These are phyloP conservation scores for Wickerhamiella hasegawae DNA, from an alignment of 805 yeast genomes.

Conservation along the genomic window DNA sequence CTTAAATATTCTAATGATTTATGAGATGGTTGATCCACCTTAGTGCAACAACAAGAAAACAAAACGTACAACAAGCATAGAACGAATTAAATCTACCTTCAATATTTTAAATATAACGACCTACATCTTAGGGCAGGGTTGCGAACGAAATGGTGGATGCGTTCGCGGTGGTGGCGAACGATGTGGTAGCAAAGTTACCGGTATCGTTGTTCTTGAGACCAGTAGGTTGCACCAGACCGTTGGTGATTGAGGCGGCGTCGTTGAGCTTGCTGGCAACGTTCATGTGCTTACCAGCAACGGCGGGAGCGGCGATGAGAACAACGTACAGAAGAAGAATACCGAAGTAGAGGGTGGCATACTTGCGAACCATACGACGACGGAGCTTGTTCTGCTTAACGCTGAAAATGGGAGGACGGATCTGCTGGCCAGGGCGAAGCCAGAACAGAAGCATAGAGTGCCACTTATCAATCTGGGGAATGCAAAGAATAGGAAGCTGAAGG, in stretches of 20 bases:
- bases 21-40: no score
- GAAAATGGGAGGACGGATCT: constrained; percentile 95
- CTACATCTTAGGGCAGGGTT: constrained; percentile 2
- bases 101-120: no score
- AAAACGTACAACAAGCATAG: no score
- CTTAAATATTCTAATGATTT: no score
- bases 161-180: constrained; percentile 36
- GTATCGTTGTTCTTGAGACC: constrained; percentile 72
- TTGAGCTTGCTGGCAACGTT: constrained; percentile 23
- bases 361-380: constrained; percentile 94
- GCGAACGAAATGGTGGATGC: constrained; percentile 32
- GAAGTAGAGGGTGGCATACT: constrained; percentile 74
- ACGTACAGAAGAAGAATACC: constrained; percentile 51
- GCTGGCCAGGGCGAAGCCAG: constrained; percentile 96
- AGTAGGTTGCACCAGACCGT: constrained; percentile 85
- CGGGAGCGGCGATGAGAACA: constrained; percentile 78
- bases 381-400: constrained; percentile 90
- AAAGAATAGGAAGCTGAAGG: constrained; percentile 74
- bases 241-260: constrained; percentile 21
- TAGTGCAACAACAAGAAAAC: no score
- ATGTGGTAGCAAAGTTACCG: constrained; percentile 18
- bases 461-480: constrained; percentile 79
- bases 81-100: no score
- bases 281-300: constrained; percentile 55
- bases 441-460: constrained; percentile 97